Base-by-base conservation (phyloP, 2,329 filamentous ascomycete species). In the Elsinoe arachidis region DNA sequence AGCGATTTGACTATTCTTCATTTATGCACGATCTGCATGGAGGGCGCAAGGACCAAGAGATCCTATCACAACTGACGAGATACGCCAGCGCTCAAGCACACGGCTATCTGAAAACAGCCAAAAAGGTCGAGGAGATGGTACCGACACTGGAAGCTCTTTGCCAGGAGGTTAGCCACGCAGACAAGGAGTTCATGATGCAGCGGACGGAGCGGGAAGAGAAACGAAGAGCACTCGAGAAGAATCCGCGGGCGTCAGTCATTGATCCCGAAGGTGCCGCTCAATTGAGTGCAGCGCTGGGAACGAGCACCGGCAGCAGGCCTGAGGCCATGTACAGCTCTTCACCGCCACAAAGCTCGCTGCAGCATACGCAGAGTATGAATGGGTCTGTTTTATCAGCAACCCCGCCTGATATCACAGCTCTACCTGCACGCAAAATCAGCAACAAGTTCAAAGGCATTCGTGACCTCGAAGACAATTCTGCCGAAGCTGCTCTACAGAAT, bases 1-100 rank as follows among this genome's bases (percentile, higher is more conserved):
- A 95, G 75, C 86, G 95, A 9, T 99, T 99, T 67, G 95, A 99
- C 72, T 99, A 99, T 70, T 97, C 92, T 2, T 96, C 90, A 12
- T 99, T 97, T 68, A 95, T 99, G 88, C 92, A 97, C 67, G 93
- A 99, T 75, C 79, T 99, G n/a, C 93, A 97, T 62, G 93, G 93
- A 30, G 93, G 93, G n/a, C 86, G 93, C 61, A 99, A 97, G 70
- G 93, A 99, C 66, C 93, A 97, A 68, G 93, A 99, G 70, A 88
- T 99, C 3, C 74, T 99, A 30, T 97, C 92, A 1, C 88, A 96
- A 68, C 78, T 99, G 33, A 99, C 93, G 1, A 92, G 87, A 68
- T 99, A 91, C 69, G 95, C 95, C 9, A 90, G 95, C 69, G 84
- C 86, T 2, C 93, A 99, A 68, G 89, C 93, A 14, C 86, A 83